Percentiles rank a stretch among this genome's conserved stretches.
Conservation (phyloP, 108 stramenopile species). For the Chaetoceros tenuissimus region DNA sequence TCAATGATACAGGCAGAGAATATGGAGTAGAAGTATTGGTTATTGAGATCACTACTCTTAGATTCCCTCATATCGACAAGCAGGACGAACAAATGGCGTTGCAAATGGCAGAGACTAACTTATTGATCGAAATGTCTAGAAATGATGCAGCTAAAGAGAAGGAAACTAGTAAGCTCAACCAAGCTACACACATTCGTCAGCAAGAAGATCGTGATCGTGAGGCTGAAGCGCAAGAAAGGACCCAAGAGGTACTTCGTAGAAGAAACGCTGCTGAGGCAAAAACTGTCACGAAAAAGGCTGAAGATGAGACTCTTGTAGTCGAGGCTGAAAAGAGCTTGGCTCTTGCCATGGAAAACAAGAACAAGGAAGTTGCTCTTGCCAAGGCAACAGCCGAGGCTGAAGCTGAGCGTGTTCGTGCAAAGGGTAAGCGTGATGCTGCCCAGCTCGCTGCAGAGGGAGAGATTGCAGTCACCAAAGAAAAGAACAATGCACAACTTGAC, state of each 20-base stretch:
- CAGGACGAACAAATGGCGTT: constrained; percentile 2
- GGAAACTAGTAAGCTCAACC: constrained; percentile 1
- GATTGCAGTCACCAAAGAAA: background rate
- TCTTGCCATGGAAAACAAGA: background rate
- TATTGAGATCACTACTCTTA: background rate
- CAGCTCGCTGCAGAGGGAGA: background rate
- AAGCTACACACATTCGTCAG: constrained; percentile 2
- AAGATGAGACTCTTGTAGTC: background rate
- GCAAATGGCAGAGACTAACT: constrained; percentile 3
- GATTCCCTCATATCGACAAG: background rate
- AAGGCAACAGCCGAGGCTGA: constrained; percentile 3
- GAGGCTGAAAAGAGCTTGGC: background rate
- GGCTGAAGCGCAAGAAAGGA: constrained; percentile 1
- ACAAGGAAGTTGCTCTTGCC: constrained; percentile 2
- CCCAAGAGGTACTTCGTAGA: background rate
- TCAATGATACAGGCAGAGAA: background rate
- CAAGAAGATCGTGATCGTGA: constrained; percentile 3
- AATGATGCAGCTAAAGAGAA: background rate
- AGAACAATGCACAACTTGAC: background rate
- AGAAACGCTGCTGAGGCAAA: constrained; percentile 1
- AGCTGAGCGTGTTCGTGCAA: background rate
- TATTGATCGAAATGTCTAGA: background rate
- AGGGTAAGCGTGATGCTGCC: background rate
- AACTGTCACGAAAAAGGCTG: background rate
- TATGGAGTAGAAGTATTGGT: background rate